phyloP scores from a whole-genome alignment of 2,329 filamentous ascomycete genomes.

The Scedosporium minutisporum region DNA sequence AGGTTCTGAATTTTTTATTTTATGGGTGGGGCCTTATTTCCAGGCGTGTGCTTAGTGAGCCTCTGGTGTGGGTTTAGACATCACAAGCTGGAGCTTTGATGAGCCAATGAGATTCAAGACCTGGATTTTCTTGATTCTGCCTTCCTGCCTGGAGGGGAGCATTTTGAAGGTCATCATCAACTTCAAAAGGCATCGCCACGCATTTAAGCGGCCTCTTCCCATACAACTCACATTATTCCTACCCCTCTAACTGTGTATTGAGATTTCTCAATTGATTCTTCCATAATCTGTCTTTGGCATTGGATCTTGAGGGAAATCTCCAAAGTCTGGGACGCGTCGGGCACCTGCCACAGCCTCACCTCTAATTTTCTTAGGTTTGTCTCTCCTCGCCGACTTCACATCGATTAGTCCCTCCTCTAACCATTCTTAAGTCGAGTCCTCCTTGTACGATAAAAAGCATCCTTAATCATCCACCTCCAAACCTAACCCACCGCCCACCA shows the following conservation, averaged over 20 bases:
- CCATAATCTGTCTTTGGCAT: not conserved
- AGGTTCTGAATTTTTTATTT: constrained; percentile 1
- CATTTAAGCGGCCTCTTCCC: not conserved
- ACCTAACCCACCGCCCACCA: too few species aligned
- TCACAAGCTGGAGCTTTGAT: not conserved
- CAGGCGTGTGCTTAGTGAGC: not conserved
- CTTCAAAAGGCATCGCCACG: not conserved
- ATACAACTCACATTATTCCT: not conserved
- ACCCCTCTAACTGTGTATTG: not conserved
- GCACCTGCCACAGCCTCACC: too few species aligned
- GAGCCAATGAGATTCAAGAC: not conserved
- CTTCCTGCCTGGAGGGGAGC: not conserved
- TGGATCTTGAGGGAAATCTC: not conserved
- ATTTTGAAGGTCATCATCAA: not conserved
- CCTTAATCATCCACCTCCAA: not conserved
- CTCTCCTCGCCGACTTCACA: too few species aligned
- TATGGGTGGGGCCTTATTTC: not conserved
- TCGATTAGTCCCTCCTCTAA: too few species aligned
- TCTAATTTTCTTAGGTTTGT: too few species aligned
- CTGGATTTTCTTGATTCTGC: not conserved
- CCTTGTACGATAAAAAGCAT: not conserved
- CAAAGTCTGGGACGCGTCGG: too few species aligned
- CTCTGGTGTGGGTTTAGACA: not conserved
- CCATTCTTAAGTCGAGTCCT: too few species aligned
- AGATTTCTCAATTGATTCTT: not conserved